Evolutionary conservation across 2,329 filamentous ascomycete genomes (phyloP).

Genomic region (Verticillium longisporum): DNA sequence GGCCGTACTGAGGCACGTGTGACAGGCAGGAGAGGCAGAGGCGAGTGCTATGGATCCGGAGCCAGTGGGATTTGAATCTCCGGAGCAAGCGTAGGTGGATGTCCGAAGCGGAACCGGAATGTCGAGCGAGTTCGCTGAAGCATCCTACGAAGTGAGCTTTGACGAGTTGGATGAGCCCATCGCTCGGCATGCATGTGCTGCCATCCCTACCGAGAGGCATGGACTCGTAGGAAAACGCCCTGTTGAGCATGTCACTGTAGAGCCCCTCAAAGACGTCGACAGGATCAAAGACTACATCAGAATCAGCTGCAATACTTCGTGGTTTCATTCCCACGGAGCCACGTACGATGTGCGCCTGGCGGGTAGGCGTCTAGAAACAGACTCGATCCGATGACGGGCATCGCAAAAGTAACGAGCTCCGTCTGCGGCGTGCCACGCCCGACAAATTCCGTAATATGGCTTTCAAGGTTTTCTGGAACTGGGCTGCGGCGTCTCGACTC

Average conservation of each 20-base stretch:
- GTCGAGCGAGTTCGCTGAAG: background rate
- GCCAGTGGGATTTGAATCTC: background rate
- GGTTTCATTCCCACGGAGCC: background rate
- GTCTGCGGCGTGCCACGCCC: background rate
- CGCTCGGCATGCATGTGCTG: background rate
- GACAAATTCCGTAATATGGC: background rate
- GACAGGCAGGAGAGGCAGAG: background rate
- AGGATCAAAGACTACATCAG: slow-evolving; percentile 3
- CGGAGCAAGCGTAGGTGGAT: background rate
- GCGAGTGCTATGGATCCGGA: background rate
- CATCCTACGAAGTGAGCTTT: background rate
- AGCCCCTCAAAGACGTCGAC: slow-evolving; percentile 2
- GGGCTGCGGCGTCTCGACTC: background rate
- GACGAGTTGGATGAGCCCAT: background rate
- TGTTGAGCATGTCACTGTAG: background rate
- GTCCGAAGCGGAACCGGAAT: background rate
- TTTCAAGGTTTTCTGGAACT: background rate
- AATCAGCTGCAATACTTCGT: background rate
- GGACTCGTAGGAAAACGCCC: background rate
- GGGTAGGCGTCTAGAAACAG: slow-evolving; percentile 3
- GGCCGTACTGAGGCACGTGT: background rate
- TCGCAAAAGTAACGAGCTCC: background rate
- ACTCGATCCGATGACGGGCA: slow-evolving; percentile 3
- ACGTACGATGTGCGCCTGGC: background rate
- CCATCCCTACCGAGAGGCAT: background rate